phyloP scores from a whole-genome alignment of 169 alveolate genomes.

The Plasmodium coatneyi region DNA sequence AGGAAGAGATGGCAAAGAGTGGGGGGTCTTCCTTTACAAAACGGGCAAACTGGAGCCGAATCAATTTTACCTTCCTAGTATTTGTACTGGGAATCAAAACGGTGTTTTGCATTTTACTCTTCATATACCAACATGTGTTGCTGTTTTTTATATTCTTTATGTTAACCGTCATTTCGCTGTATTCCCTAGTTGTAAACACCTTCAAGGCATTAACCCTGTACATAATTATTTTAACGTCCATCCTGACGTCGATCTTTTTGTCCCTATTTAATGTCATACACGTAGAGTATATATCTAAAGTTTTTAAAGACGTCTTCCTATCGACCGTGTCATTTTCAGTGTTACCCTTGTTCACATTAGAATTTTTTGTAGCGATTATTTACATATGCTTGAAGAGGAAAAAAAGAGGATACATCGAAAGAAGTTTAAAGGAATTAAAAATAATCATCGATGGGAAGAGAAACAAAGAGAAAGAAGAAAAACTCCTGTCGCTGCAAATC shows the following conservation, averaged over 20 bases:
- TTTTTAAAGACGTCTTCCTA: slow-evolving; percentile 26
- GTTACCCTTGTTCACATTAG: slow-evolving; percentile 30
- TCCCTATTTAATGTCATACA: slow-evolving; percentile 9
- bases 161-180: slow-evolving; percentile 24
- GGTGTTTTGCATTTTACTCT: slow-evolving; percentile 44
- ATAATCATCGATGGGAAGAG: slow-evolving; percentile 7
- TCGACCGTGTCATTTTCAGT: slow-evolving; percentile 23
- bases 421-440: slow-evolving; percentile 21
- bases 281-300: slow-evolving; percentile 28
- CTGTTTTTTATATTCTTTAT: slow-evolving; percentile 50
- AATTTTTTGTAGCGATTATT: slow-evolving; percentile 22
- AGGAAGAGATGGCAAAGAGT: neutral
- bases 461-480: neutral
- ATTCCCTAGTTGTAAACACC: slow-evolving; percentile 44
- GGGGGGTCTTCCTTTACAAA: neutral
- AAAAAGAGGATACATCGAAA: slow-evolving; percentile 51
- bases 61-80: slow-evolving; percentile 60
- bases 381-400: slow-evolving; percentile 46
- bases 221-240: slow-evolving; percentile 15
- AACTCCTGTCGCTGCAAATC: slow-evolving; percentile 33
- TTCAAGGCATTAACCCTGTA: slow-evolving; percentile 24
- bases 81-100: slow-evolving; percentile 69
- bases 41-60: slow-evolving; percentile 30
- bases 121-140: slow-evolving; percentile 31
- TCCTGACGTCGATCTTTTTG: slow-evolving; percentile 13